Percentiles rank a stretch among this genome's conserved stretches.
Evolutionary conservation across 495 filamentous ascomycete genomes (phyloP).

Genomic region (Parachaetomium inaequale): DNA sequence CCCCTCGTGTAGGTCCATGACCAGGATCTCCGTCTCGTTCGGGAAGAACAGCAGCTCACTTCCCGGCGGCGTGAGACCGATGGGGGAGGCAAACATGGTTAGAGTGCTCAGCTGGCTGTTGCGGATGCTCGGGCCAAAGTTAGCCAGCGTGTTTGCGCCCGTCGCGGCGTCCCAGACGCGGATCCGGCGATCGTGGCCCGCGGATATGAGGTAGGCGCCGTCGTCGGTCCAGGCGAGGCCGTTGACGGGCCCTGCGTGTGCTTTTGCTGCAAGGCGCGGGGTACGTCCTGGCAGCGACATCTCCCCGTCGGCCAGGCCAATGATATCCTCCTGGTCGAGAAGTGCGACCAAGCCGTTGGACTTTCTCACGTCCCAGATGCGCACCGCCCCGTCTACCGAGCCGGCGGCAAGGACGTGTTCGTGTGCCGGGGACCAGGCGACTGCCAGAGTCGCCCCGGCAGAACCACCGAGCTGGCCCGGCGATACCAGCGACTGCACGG

Average conservation of each 20-base stretch:
- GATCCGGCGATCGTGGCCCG: constrained; percentile 76
- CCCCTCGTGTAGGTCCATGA: constrained; percentile 72
- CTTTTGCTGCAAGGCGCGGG: constrained; percentile 49
- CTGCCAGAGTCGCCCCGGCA: constrained; percentile 62
- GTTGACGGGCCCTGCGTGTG: constrained; percentile 75
- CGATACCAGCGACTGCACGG: constrained; percentile 63
- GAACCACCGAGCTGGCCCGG: constrained; percentile 51
- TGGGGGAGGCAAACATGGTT: constrained; percentile 59
- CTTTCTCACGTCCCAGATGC: constrained; percentile 80
- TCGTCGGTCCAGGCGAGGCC: constrained; percentile 78
- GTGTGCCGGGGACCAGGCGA: constrained; percentile 73
- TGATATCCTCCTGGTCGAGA: constrained; percentile 77
- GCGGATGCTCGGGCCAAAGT: constrained; percentile 73
- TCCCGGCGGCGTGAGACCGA: constrained; percentile 44
- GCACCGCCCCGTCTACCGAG: constrained; percentile 70
- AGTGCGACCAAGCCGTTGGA: constrained; percentile 67
- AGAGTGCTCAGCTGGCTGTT: constrained; percentile 64
- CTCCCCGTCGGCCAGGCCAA: constrained; percentile 45
- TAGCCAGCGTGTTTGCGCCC: constrained; percentile 77
- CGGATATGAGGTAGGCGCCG: constrained; percentile 67
- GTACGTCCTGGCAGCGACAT: not conserved
- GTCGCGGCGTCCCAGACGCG: constrained; percentile 78
- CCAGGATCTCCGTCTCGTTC: constrained; percentile 72
- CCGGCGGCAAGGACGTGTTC: constrained; percentile 78
- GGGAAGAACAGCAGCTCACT: constrained; percentile 69